Base-by-base conservation (phyloP, 1,284 basidiomycete genomes). In the Rhodotorula sp. region DNA sequence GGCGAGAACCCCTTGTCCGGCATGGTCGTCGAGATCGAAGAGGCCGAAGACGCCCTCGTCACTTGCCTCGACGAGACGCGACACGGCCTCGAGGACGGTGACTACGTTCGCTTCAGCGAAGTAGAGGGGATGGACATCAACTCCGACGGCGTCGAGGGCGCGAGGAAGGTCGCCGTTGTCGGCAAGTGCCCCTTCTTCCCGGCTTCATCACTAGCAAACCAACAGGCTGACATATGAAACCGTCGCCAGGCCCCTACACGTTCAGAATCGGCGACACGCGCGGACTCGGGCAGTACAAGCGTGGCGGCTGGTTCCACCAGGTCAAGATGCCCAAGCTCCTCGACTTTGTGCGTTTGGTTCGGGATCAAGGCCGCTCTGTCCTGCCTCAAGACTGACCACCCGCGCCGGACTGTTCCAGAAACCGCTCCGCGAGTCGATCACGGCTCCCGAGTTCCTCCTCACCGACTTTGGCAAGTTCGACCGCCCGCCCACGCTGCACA, bases 381-480 rank as follows among this genome's bases (percentile, higher is more conserved):
- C 39, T 43, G 8, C 10, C 39, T 43, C 39, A 12, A 43, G 39
- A 20, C n/a, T 10, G 16, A 60, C 43, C 16, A 18, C 10, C 6
- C n/a, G 43, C 1, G 52, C 29, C 46, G 20, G 3, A 10, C 10
- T 1, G 43, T 20, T 8, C 10, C 78, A 96, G 93, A 97, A 97
- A 93, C 89, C 94, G 10, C 86, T 99, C 57, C 87, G 90, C 78
- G 93, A 98, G 78, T 93, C 93, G 7, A 81, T 93, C 69, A 85
- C 87, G 77, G 82, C 86, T 60, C 96, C 97, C 1, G 96, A 99
- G 79, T 88, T 88, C 80, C 91, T 98, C 84, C 89, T 98, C 76
- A 94, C 95, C 65, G 97, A 99, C 82, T 99, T 97, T 79, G 94
- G 93, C 80, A 99, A 99, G 82, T 98, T 94, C 79, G 96, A 99